These are phyloP conservation scores for Lepidium aucheri DNA, from an alignment of 345 rosid species.

Conservation along the genomic window DNA sequence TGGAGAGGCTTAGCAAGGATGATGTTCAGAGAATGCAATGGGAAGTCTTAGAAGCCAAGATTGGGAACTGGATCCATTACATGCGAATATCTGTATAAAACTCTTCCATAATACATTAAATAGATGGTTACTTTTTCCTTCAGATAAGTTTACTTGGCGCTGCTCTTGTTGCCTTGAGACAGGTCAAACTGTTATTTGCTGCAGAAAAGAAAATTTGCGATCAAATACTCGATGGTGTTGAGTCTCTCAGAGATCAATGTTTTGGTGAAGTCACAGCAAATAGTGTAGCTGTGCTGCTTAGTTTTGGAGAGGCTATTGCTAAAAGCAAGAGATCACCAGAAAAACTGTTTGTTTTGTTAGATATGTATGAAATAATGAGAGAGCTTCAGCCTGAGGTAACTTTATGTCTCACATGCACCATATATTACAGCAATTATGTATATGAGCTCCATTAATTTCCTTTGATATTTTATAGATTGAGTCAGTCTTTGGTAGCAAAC, in stretches of 20 bases:
- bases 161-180: conserved; percentile 28
- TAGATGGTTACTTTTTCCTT: background rate
- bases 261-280: conserved; percentile 83
- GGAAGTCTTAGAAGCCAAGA: conserved; percentile 97
- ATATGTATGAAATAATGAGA: conserved; percentile 98
- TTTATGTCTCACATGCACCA: conserved; percentile 5
- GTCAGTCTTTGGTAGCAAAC: conserved; percentile 50
- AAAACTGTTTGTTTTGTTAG: conserved; percentile 80
- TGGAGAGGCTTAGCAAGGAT: conserved; percentile 90
- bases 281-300: conserved; percentile 72
- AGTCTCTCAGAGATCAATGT: conserved; percentile 72
- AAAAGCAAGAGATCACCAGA: conserved; percentile 98
- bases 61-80: conserved; percentile 93
- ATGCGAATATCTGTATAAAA: conserved; percentile 80
- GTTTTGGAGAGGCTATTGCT: conserved; percentile 95
- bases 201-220: conserved; percentile 88
- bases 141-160: background rate
- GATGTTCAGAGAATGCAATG: conserved; percentile 98
- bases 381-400: conserved; percentile 88
- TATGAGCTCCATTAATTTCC: background rate
- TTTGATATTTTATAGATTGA: conserved; percentile 38
- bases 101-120: background rate
- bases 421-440: background rate
- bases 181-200: conserved; percentile 84
- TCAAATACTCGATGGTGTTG: conserved; percentile 66